These are phyloP conservation scores for Bruguiera sexangula DNA, from an alignment of 345 rosid genomes.

Conservation along the genomic window DNA sequence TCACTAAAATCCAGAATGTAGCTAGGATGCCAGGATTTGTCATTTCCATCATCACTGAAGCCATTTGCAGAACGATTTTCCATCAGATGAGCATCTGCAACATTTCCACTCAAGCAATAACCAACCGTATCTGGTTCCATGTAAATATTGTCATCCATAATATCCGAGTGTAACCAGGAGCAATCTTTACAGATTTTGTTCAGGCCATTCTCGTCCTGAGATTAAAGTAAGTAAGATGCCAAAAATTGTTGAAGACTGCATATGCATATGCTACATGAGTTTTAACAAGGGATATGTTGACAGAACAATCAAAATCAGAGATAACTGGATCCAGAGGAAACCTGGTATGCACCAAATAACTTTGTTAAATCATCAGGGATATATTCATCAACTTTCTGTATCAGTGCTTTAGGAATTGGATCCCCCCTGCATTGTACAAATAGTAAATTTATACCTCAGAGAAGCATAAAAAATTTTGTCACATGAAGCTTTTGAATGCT, in stretches of 20 bases:
- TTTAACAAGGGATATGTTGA: background rate
- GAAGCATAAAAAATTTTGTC: background rate
- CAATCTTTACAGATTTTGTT: slow-evolving; percentile 44
- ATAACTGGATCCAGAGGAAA: slow-evolving; percentile 22
- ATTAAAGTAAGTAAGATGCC: slow-evolving; percentile 20
- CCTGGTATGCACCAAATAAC: slow-evolving; percentile 54
- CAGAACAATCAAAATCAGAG: background rate
- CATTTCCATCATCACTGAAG: slow-evolving; percentile 21
- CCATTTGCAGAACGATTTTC: slow-evolving; percentile 28
- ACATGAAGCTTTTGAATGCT: background rate
- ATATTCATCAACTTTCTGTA: slow-evolving; percentile 66
- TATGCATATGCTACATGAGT: background rate
- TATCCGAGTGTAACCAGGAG: slow-evolving; percentile 85
- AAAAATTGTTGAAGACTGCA: background rate
- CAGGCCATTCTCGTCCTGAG: slow-evolving; percentile 45
- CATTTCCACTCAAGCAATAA: slow-evolving; percentile 20
- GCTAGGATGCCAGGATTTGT: slow-evolving; percentile 62
- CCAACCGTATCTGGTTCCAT: slow-evolving; percentile 50
- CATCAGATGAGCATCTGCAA: slow-evolving; percentile 6
- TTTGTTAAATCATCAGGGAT: slow-evolving; percentile 63
- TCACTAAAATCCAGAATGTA: slow-evolving; percentile 81
- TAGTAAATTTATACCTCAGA: slow-evolving; percentile 24
- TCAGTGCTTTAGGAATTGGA: slow-evolving; percentile 65
- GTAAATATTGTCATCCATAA: slow-evolving; percentile 89
- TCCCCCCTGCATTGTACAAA: slow-evolving; percentile 56